Conservation (phyloP, 805 yeast species). For the Schizosaccharomyces japonicus region DNA sequence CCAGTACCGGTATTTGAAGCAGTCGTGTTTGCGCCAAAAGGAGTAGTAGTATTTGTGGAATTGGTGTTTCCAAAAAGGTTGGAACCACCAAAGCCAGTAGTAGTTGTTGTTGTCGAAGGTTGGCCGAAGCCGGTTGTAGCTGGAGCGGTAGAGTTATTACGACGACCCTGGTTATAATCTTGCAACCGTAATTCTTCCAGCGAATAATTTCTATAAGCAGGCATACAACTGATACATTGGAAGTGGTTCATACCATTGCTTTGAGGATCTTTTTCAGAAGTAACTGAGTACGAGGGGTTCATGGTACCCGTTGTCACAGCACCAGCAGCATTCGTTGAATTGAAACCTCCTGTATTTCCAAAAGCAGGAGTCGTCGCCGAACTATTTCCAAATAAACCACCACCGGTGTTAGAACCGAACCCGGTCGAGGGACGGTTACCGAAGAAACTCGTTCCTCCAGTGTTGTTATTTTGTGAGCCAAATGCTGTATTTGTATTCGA, state of each 20-base stretch:
- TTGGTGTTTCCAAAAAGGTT: slow-evolving; percentile 5
- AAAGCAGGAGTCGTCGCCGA: slow-evolving; percentile 10
- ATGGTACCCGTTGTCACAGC: slow-evolving; percentile 4
- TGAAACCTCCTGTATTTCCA: slow-evolving; percentile 6
- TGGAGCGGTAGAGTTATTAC: slow-evolving; percentile 12
- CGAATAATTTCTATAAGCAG: slow-evolving; percentile 60
- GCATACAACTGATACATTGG: slow-evolving; percentile 70
- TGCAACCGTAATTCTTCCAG: slow-evolving; percentile 72
- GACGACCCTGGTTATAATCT: slow-evolving; percentile 59
- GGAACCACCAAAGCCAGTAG: slow-evolving; percentile 3
- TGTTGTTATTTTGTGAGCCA: slow-evolving; percentile 12
- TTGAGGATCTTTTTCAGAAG: slow-evolving; percentile 45
- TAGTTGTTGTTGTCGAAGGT: slow-evolving; percentile 3
- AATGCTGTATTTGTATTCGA: slow-evolving; percentile 8
- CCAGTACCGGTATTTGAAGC: slow-evolving; percentile 8
- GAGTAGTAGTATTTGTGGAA: slow-evolving; percentile 7
- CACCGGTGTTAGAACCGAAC: slow-evolving; percentile 12
- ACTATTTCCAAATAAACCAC: slow-evolving; percentile 9
- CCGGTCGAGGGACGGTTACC: slow-evolving; percentile 9
- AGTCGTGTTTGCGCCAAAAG: slow-evolving; percentile 9
- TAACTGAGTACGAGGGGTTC: slow-evolving; percentile 12
- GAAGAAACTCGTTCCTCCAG: slow-evolving; percentile 10
- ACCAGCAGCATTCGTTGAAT: not conserved
- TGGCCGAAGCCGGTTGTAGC: slow-evolving; percentile 14
- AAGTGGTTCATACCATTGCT: slow-evolving; percentile 33